Evolutionary conservation across 768 basidiomycete genomes (phyloP).

Genomic region (Dendrothele bispora): DNA sequence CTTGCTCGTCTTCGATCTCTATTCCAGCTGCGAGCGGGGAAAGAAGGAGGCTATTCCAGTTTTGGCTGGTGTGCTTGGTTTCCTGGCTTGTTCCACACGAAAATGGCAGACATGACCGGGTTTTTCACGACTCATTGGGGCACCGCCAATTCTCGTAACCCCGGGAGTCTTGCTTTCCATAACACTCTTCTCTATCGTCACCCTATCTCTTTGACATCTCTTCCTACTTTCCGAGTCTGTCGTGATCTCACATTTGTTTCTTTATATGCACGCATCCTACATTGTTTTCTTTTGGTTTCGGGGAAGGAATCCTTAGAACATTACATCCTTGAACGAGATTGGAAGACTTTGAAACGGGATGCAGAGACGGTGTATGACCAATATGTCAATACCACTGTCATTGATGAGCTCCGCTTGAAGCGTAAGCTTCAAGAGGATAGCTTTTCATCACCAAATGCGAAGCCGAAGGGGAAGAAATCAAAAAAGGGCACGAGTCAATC

Average conservation of each 20-base stretch:
- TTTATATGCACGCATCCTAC: conserved; percentile 30
- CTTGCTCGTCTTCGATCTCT: conserved; percentile 19
- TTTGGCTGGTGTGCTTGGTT: conserved; percentile 23
- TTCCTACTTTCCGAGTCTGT: conserved; percentile 31
- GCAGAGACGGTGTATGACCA: conserved; percentile 17
- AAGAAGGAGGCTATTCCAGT: conserved; percentile 22
- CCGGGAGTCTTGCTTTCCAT: conserved; percentile 32
- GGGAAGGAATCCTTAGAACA: conserved; percentile 11
- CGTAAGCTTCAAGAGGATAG: background rate
- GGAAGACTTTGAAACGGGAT: conserved; percentile 18
- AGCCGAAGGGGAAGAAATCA: too few relatives aligned
- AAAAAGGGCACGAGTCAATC: too few relatives aligned
- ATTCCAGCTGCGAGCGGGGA: conserved; percentile 28
- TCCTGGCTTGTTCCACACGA: conserved; percentile 37
- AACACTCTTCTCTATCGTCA: conserved; percentile 31
- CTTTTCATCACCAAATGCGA: background rate
- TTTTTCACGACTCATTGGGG: conserved; percentile 32
- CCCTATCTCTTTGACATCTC: conserved; percentile 33
- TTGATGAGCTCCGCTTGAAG: conserved; percentile 18
- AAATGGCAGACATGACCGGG: conserved; percentile 31
- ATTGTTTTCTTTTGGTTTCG: conserved; percentile 29
- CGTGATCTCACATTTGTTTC: conserved; percentile 35
- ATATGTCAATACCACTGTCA: conserved; percentile 15
- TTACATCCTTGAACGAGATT: conserved; percentile 15
- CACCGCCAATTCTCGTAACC: conserved; percentile 25